These are phyloP conservation scores for Scolecobasidium constrictum DNA, from an alignment of 2,329 filamentous ascomycete genomes.

Conservation along the genomic window DNA sequence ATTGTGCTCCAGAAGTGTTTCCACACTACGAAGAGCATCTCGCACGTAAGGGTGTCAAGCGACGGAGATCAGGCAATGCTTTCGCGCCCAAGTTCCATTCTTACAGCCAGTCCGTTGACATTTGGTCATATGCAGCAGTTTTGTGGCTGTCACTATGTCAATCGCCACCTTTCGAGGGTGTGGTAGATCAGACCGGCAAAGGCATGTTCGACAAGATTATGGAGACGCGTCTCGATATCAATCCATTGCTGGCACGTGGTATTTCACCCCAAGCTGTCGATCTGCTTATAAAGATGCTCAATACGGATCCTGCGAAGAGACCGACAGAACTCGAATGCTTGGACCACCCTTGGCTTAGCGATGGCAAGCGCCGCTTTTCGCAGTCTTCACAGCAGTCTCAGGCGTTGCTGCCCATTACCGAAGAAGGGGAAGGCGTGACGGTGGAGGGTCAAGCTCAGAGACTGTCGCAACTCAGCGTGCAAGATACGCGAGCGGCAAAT, in stretches of 20 bases:
- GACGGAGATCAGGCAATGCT: slow-evolving; percentile 40
- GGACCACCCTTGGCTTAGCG: slow-evolving; percentile 61
- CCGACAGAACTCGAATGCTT: slow-evolving; percentile 63
- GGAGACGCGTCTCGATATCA: slow-evolving; percentile 58
- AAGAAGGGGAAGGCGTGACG: slow-evolving; percentile 49
- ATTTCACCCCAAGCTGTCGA: slow-evolving; percentile 61
- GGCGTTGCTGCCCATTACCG: slow-evolving; percentile 23
- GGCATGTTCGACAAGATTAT: slow-evolving; percentile 81
- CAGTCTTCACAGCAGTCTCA: neutral
- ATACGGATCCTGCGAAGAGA: slow-evolving; percentile 65
- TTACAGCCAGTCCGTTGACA: slow-evolving; percentile 86
- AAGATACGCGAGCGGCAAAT: slow-evolving; percentile 29
- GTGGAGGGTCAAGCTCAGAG: neutral
- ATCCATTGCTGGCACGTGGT: slow-evolving; percentile 45
- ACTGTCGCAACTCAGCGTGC: slow-evolving; percentile 50
- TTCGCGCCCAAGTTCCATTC: slow-evolving; percentile 38
- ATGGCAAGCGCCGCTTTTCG: slow-evolving; percentile 25
- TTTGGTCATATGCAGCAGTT: slow-evolving; percentile 93
- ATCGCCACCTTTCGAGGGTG: slow-evolving; percentile 69
- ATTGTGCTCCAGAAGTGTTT: slow-evolving; percentile 95
- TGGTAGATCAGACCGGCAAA: slow-evolving; percentile 62
- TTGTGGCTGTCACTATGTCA: slow-evolving; percentile 77
- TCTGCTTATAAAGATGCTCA: slow-evolving; percentile 69
- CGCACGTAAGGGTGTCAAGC: slow-evolving; percentile 49
- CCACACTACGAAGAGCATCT: slow-evolving; percentile 58